Percentiles rank a stretch among this genome's conserved stretches.
These are phyloP conservation scores for Coemansia reversa DNA, from an alignment of 192 early-diverging fungal species.

Conservation along the genomic window DNA sequence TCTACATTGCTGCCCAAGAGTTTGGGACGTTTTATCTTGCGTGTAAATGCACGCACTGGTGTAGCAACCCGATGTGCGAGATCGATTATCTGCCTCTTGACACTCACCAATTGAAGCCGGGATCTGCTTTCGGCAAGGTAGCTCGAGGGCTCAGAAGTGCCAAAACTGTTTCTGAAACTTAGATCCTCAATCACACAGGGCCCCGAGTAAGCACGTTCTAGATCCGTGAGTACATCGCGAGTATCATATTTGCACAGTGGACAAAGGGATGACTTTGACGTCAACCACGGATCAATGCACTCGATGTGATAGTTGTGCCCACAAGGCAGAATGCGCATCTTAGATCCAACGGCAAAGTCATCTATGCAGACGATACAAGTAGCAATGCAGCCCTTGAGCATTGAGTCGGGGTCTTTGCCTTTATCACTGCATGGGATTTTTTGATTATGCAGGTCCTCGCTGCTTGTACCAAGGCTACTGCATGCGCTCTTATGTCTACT, in stretches of 20 bases:
- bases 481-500: conserved; percentile 9
- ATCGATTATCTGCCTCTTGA: not conserved
- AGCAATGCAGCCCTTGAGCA: conserved; percentile 42
- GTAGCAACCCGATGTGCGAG: conserved; percentile 1
- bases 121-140: conserved; percentile 40
- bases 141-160: conserved; percentile 38
- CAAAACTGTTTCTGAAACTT: conserved; percentile 8
- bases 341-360: conserved; percentile 49
- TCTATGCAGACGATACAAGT: conserved; percentile 57
- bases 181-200: conserved; percentile 30
- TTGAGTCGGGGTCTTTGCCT: not conserved
- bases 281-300: conserved; percentile 59
- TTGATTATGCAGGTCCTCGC: too few relatives aligned
- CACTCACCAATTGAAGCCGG: conserved; percentile 18
- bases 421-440: too few relatives aligned
- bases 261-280: conserved; percentile 52
- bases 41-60: conserved; percentile 8
- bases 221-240: conserved; percentile 44
- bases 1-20: not conserved
- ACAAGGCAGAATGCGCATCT: conserved; percentile 55
- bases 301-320: conserved; percentile 58
- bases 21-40: not conserved
- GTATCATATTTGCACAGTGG: conserved; percentile 57
- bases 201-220: conserved; percentile 39
- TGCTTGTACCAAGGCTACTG: not conserved